phyloP scores from a whole-genome alignment of 306 rosid genomes.

The Cajanus cajan region DNA sequence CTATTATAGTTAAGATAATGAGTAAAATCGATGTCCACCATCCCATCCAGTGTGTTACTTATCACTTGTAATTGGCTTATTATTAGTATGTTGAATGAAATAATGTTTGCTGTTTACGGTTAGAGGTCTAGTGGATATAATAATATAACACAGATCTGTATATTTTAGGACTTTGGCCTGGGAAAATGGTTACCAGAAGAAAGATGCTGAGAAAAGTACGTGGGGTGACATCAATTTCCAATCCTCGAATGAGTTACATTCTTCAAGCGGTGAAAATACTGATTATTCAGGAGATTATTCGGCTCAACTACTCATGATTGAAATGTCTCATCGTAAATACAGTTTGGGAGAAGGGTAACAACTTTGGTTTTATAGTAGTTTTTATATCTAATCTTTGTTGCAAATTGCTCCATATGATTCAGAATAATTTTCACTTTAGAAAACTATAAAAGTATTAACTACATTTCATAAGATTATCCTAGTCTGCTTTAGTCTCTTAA shows the following conservation, averaged over 20 bases:
- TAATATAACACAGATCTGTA: conserved; percentile 32
- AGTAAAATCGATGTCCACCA: background rate
- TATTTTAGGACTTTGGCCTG: conserved; percentile 73
- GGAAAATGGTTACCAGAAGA: conserved; percentile 65
- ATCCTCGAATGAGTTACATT: conserved; percentile 29
- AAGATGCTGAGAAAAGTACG: conserved; percentile 36
- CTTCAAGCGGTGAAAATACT: conserved; percentile 36
- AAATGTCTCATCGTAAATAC: conserved; percentile 63
- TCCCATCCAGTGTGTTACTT: background rate
- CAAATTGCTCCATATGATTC: background rate
- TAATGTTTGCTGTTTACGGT: background rate
- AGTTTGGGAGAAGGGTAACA: conserved; percentile 77
- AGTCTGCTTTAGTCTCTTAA: background rate
- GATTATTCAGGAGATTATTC: conserved; percentile 45
- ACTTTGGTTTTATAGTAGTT: background rate
- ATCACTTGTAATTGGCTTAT: background rate
- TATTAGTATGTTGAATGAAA: conserved; percentile 3
- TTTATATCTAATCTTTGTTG: conserved; percentile 17
- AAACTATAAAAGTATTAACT: background rate
- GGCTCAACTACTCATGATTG: conserved; percentile 51
- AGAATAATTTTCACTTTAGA: background rate
- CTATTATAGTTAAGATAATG: background rate
- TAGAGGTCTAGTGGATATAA: conserved; percentile 26
- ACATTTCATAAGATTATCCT: background rate
- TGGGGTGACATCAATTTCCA: conserved; percentile 36